These are phyloP conservation scores for Macrolepiota fuliginosa DNA, from an alignment of 768 basidiomycete genomes.

Conservation along the genomic window DNA sequence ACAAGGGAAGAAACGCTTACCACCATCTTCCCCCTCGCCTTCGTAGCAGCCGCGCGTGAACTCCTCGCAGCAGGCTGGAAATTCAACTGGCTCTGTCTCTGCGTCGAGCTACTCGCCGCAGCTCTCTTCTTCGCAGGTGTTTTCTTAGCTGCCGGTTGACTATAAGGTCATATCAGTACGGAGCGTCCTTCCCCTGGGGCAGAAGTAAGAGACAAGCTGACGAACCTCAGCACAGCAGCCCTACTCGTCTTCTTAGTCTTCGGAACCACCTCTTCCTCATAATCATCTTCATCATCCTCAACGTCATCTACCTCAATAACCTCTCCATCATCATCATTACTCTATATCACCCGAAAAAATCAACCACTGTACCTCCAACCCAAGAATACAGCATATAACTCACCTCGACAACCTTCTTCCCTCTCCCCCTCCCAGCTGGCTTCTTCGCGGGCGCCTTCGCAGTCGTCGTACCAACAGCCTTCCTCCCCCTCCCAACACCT, in stretches of 20 bases:
- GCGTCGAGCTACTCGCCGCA: constrained; percentile 28
- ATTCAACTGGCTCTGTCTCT: constrained; percentile 54
- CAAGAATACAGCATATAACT: constrained; percentile 7
- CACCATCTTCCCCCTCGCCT: constrained; percentile 62
- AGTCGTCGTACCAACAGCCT: constrained; percentile 30
- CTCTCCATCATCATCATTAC: constrained; percentile 18
- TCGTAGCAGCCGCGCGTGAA: constrained; percentile 65
- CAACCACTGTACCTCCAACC: neutral
- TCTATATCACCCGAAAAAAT: constrained; percentile 3
- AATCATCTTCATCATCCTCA: constrained; percentile 43
- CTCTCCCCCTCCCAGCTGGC: constrained; percentile 44
- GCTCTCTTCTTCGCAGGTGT: constrained; percentile 52
- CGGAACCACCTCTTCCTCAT: constrained; percentile 46
- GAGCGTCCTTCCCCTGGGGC: neutral
- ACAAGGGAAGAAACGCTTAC: constrained; percentile 27
- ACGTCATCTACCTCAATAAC: constrained; percentile 50
- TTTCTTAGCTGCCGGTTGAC: constrained; percentile 39
- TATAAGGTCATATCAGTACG: constrained; percentile 5
- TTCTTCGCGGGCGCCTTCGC: constrained; percentile 34
- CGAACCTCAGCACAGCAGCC: constrained; percentile 63
- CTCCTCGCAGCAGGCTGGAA: constrained; percentile 63
- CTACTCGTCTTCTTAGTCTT: constrained; percentile 58
- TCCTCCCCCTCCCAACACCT: constrained; percentile 28
- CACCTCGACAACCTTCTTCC: constrained; percentile 47
- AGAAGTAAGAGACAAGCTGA: neutral